Percentiles rank a stretch among this genome's conserved stretches.
Conservation (phyloP, 371 early-diverging fungal species). For the Basidiobolus heterosporus region DNA sequence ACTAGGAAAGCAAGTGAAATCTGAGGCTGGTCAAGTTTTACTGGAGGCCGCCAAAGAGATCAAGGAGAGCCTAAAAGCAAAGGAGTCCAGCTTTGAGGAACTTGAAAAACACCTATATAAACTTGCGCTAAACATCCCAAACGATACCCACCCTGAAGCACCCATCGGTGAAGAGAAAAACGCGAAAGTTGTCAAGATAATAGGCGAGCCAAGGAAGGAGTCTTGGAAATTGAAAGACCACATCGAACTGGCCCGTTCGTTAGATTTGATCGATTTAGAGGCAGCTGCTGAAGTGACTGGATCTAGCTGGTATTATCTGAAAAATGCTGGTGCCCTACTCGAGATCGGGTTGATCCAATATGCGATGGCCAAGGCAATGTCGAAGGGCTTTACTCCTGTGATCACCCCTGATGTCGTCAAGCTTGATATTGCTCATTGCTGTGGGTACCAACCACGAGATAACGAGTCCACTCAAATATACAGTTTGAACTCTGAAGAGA, state of each 20-base stretch:
- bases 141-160: constrained; percentile 40
- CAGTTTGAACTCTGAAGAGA: constrained; percentile 30
- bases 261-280: constrained; percentile 68
- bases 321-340: constrained; percentile 63
- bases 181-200: constrained; percentile 27
- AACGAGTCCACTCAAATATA: constrained; percentile 71
- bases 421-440: constrained; percentile 62
- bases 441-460: constrained; percentile 76
- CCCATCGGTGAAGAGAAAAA: constrained; percentile 51
- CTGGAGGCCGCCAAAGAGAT: no score
- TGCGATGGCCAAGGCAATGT: constrained; percentile 58
- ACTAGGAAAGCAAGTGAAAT: no score
- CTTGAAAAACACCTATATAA: no score
- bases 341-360: constrained; percentile 76
- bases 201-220: constrained; percentile 17
- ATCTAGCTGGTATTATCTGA: constrained; percentile 71
- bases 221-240: constrained; percentile 31
- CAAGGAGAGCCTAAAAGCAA: no score
- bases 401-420: constrained; percentile 75
- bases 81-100: no score
- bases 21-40: no score
- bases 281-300: constrained; percentile 75
- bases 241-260: constrained; percentile 33
- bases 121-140: constrained; percentile 27
- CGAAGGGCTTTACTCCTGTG: constrained; percentile 56